These are phyloP conservation scores for Trametes cingulata DNA, from an alignment of 768 basidiomycete species.

Conservation along the genomic window DNA sequence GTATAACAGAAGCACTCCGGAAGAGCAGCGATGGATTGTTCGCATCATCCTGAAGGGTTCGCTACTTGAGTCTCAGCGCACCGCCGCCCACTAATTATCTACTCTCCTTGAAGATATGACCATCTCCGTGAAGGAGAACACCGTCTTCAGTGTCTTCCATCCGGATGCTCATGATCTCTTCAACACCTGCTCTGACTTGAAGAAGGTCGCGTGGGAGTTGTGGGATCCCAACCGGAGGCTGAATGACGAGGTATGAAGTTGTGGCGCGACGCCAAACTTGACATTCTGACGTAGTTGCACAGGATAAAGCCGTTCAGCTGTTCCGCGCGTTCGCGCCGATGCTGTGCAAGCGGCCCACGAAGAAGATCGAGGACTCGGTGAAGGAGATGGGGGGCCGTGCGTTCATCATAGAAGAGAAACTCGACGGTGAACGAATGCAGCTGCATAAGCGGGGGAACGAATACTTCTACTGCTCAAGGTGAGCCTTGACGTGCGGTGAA, in stretches of 20 bases:
- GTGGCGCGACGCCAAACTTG: not conserved
- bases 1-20: slow-evolving; percentile 76
- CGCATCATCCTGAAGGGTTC: slow-evolving; percentile 92
- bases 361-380: slow-evolving; percentile 79
- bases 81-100: not conserved
- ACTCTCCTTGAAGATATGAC: slow-evolving; percentile 70
- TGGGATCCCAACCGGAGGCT: slow-evolving; percentile 73
- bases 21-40: slow-evolving; percentile 95
- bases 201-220: slow-evolving; percentile 88
- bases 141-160: slow-evolving; percentile 89
- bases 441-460: slow-evolving; percentile 90
- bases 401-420: slow-evolving; percentile 95
- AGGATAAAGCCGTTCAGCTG: slow-evolving; percentile 85
- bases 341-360: slow-evolving; percentile 87
- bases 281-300: not conserved
- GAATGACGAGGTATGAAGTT: slow-evolving; percentile 49
- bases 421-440: slow-evolving; percentile 97
- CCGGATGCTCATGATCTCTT: slow-evolving; percentile 92
- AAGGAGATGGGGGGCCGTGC: slow-evolving; percentile 76
- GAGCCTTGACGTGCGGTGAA: slow-evolving; percentile 12
- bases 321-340: slow-evolving; percentile 92
- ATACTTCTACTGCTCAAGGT: slow-evolving; percentile 93
- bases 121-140: slow-evolving; percentile 92
- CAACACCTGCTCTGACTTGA: slow-evolving; percentile 95
- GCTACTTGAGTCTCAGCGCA: not conserved